phyloP scores from a whole-genome alignment of 2,329 filamentous ascomycete species.

The Mollisiaceae sp. region DNA sequence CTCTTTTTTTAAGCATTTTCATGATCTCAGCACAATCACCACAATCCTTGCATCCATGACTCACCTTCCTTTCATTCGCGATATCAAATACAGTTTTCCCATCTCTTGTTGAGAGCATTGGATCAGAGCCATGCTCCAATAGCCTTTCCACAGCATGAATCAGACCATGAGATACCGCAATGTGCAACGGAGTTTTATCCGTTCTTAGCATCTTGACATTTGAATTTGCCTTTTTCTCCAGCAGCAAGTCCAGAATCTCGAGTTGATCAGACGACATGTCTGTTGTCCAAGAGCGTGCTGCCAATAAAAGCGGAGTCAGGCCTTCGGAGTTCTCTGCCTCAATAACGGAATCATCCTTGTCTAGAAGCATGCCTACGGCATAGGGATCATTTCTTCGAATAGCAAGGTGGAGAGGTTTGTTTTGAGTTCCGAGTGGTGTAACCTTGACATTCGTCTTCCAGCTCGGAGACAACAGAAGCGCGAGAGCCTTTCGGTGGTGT shows the following conservation, averaged over 20 bases:
- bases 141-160: slow-evolving; percentile 24
- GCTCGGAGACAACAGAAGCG: slow-evolving; percentile 19
- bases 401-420: slow-evolving; percentile 26
- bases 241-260: slow-evolving; percentile 22
- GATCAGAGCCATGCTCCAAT: slow-evolving; percentile 13
- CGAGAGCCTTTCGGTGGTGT: slow-evolving; percentile 21
- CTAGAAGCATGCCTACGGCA: slow-evolving; percentile 23
- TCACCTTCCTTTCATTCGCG: slow-evolving; percentile 10
- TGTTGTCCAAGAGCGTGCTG: slow-evolving; percentile 3
- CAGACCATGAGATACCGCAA: slow-evolving; percentile 14
- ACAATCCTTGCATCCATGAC: slow-evolving; percentile 10
- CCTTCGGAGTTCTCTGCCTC: slow-evolving; percentile 21
- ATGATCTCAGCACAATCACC: slow-evolving; percentile 11
- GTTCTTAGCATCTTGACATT: slow-evolving; percentile 13
- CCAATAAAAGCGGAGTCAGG: slow-evolving; percentile 16
- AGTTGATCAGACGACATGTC: slow-evolving; percentile 22
- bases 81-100: slow-evolving; percentile 15
- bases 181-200: slow-evolving; percentile 17
- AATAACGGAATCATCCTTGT: slow-evolving; percentile 15
- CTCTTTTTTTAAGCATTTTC: background rate
- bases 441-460: slow-evolving; percentile 18
- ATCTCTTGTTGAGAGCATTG: slow-evolving; percentile 2
- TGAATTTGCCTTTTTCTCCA: slow-evolving; percentile 22
- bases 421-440: slow-evolving; percentile 19
- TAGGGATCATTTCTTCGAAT: slow-evolving; percentile 21